Percentiles rank a stretch among this genome's conserved stretches.
phyloP scores from a whole-genome alignment of 495 filamentous ascomycete species.

The Achaetomiella virescens region DNA sequence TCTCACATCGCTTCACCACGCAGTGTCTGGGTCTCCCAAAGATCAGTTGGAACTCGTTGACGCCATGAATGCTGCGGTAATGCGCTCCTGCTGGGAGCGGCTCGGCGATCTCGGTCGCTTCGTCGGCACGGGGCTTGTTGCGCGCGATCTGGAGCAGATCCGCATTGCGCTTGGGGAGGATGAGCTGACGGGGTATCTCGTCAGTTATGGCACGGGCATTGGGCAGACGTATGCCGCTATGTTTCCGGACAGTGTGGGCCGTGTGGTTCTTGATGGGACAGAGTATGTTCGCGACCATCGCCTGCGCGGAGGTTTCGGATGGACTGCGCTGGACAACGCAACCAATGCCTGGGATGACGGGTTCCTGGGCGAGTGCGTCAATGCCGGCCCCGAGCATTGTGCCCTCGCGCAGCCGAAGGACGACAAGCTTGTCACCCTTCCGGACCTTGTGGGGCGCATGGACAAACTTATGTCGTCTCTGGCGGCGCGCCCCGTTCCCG shows the following conservation, averaged over 20 bases:
- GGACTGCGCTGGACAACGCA: constrained; percentile 41
- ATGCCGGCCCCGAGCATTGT: constrained; percentile 39
- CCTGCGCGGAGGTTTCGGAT: constrained; percentile 39
- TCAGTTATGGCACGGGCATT: constrained; percentile 64
- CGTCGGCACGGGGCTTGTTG: constrained; percentile 39
- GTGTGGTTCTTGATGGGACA: constrained; percentile 44
- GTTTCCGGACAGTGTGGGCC: constrained; percentile 43
- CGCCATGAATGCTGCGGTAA: constrained; percentile 36
- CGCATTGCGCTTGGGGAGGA: constrained; percentile 42
- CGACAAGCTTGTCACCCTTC: constrained; percentile 27
- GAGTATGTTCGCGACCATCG: constrained; percentile 47
- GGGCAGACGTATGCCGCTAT: constrained; percentile 51
- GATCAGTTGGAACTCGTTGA: constrained; percentile 35
- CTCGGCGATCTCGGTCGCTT: constrained; percentile 41
- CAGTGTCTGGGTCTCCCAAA: constrained; percentile 27
- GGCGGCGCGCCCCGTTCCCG: constrained; percentile 27
- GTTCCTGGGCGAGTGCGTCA: constrained; percentile 43
- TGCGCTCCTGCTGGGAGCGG: constrained; percentile 38
- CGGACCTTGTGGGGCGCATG: constrained; percentile 33
- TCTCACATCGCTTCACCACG: constrained; percentile 33
- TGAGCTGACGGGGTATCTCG: constrained; percentile 55
- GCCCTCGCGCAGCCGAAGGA: constrained; percentile 32
- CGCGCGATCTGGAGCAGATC: constrained; percentile 46
- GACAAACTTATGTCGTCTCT: constrained; percentile 30
- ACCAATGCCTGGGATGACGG: constrained; percentile 44